A percentile compares a stretch with the other conserved stretches of the same genome.
Evolutionary conservation across 1,284 basidiomycete species (phyloP).

Genomic region (Omphalotus olearius): DNA sequence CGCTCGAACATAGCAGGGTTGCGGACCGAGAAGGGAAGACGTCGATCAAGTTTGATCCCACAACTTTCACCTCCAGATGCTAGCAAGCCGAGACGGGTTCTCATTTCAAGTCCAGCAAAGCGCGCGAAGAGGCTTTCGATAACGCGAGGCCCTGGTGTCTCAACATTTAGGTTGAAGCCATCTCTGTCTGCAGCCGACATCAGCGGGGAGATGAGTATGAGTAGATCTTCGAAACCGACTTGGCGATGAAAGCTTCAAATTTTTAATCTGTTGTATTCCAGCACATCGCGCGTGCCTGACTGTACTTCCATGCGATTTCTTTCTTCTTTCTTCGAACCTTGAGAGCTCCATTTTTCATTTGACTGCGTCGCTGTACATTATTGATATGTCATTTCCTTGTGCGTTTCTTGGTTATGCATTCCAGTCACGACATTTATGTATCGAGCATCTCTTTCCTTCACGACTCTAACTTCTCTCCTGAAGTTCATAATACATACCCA

Average conservation of each 20-base stretch:
- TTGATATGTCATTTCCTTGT: background rate
- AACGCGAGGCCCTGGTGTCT: slow-evolving; percentile 21
- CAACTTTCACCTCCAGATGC: slow-evolving; percentile 46
- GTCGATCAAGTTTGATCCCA: slow-evolving; percentile 75
- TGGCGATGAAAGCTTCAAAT: slow-evolving; percentile 40
- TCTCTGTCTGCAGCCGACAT: slow-evolving; percentile 39
- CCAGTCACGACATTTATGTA: background rate
- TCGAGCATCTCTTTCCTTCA: no score
- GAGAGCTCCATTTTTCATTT: background rate
- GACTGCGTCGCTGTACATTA: background rate
- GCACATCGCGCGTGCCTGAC: background rate
- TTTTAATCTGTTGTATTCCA: background rate
- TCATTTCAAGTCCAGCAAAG: slow-evolving; percentile 56
- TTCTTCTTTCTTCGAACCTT: background rate
- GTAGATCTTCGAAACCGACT: slow-evolving; percentile 36
- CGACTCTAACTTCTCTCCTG: no score
- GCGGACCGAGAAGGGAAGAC: slow-evolving; percentile 62
- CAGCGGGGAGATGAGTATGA: slow-evolving; percentile 49
- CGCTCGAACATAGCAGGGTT: slow-evolving; percentile 71
- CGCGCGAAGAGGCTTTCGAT: slow-evolving; percentile 60
- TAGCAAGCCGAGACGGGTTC: slow-evolving; percentile 33
- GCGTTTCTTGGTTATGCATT: background rate
- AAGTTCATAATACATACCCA: no score
- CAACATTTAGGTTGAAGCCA: slow-evolving; percentile 26
- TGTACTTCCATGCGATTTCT: background rate